phyloP scores from a whole-genome alignment of 139 green algal species.

The Pseudopediastrum boryanum region DNA sequence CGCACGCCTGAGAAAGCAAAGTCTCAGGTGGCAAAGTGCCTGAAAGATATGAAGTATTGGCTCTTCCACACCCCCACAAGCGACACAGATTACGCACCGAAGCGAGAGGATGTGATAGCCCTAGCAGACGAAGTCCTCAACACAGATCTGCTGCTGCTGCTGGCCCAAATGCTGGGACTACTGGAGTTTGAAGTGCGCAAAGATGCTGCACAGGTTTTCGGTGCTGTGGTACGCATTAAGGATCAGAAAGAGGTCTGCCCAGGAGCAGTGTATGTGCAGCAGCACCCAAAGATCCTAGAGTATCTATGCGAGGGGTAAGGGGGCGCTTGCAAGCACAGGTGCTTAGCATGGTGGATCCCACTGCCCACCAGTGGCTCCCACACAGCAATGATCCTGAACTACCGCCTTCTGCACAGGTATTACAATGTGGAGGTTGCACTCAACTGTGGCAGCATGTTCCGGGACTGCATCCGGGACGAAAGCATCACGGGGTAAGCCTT shows the following conservation, averaged over 20 bases:
- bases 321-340: too few species aligned
- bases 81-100: slow-evolving; percentile 59
- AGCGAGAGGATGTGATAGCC: slow-evolving; percentile 67
- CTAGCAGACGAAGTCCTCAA: slow-evolving; percentile 60
- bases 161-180: slow-evolving; percentile 66
- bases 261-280: slow-evolving; percentile 69
- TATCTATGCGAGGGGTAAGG: slow-evolving; percentile 75
- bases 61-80: slow-evolving; percentile 82
- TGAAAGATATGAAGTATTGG: slow-evolving; percentile 64
- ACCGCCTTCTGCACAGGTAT: too few species aligned
- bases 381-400: too few species aligned
- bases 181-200: slow-evolving; percentile 91
- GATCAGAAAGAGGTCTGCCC: slow-evolving; percentile 61
- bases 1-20: slow-evolving; percentile 27
- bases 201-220: slow-evolving; percentile 79
- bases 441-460: slow-evolving; percentile 83
- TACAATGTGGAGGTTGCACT: slow-evolving; percentile 79
- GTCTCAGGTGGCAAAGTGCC: slow-evolving; percentile 47
- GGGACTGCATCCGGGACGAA: slow-evolving; percentile 85
- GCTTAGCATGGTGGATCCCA: too few species aligned
- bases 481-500: slow-evolving; percentile 55
- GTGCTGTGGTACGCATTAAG: slow-evolving; percentile 72
- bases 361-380: too few species aligned
- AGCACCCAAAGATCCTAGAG: slow-evolving; percentile 65
- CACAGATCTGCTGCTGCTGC: slow-evolving; percentile 60